Conservation (phyloP, 2,329 filamentous ascomycete genomes). For the Colletotrichum nymphaeae region DNA sequence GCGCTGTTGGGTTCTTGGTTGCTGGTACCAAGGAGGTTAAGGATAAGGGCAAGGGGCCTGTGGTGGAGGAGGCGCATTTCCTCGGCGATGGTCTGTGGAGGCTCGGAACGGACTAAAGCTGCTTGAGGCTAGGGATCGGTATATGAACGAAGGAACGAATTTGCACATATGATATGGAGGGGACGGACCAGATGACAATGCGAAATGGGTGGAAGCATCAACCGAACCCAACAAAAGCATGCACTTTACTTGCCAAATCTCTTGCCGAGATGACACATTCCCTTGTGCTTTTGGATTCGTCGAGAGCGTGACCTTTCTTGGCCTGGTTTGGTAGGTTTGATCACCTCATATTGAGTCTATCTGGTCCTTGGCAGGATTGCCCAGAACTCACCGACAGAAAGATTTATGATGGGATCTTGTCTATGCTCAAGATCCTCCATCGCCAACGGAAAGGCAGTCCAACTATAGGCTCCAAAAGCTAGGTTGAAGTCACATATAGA, state of each 20-base stretch:
- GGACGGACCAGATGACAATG: not conserved
- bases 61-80: constrained; percentile 93
- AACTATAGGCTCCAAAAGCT: no score
- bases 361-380: no score
- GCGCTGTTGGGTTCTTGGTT: constrained; percentile 86
- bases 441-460: no score
- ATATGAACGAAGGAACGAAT: not conserved
- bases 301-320: no score
- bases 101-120: constrained; percentile 61
- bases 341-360: no score
- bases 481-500: no score
- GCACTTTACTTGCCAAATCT: not conserved
- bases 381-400: no score
- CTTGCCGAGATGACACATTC: not conserved
- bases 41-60: constrained; percentile 92
- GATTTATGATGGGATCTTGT: no score
- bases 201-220: not conserved
- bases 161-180: not conserved
- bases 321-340: no score
- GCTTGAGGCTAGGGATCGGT: not conserved
- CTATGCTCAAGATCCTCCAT: no score
- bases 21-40: constrained; percentile 92
- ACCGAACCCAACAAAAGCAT: not conserved
- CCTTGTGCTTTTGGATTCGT: not conserved
- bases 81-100: constrained; percentile 95